A percentile compares a stretch with the other conserved stretches of the same genome.
These are phyloP conservation scores for Heritiera fomes DNA, from an alignment of 345 rosid genomes.

Conservation along the genomic window DNA sequence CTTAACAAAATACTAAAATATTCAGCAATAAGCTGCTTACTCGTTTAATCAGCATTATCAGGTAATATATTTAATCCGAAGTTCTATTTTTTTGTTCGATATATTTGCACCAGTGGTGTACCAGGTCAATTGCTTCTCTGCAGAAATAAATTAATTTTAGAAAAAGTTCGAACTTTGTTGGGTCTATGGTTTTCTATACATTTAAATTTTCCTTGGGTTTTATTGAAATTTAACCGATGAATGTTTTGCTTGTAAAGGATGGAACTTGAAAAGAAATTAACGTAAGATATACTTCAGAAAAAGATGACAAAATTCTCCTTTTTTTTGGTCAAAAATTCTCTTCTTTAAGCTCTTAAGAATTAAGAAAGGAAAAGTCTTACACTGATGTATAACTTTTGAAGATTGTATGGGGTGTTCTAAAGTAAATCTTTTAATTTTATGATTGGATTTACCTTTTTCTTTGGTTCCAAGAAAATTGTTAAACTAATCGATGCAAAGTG, in stretches of 20 bases:
- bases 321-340: not conserved
- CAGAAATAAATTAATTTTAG: not conserved
- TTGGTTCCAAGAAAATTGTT: not conserved
- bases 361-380: not conserved
- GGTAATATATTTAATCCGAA: too few relatives aligned
- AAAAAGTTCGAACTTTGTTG: not conserved
- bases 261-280: slow-evolving; percentile 7
- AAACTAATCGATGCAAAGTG: not conserved
- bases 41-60: too few relatives aligned
- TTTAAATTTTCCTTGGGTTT: not conserved
- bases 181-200: not conserved
- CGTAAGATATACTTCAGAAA: not conserved
- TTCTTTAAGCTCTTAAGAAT: not conserved
- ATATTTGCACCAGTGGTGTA: slow-evolving; percentile 3
- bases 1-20: too few relatives aligned
- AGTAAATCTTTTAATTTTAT: not conserved
- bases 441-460: not conserved
- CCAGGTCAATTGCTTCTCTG: not conserved
- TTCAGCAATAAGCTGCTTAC: too few relatives aligned
- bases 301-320: not conserved
- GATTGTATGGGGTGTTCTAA: not conserved
- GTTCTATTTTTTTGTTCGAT: not conserved
- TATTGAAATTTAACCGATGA: not conserved
- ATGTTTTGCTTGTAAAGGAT: not conserved
- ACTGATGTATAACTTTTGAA: not conserved